Percentiles rank a stretch among this genome's conserved stretches.
These are phyloP conservation scores for Stephanodiscus triporus DNA, from an alignment of 108 stramenopile genomes.

Conservation along the genomic window DNA sequence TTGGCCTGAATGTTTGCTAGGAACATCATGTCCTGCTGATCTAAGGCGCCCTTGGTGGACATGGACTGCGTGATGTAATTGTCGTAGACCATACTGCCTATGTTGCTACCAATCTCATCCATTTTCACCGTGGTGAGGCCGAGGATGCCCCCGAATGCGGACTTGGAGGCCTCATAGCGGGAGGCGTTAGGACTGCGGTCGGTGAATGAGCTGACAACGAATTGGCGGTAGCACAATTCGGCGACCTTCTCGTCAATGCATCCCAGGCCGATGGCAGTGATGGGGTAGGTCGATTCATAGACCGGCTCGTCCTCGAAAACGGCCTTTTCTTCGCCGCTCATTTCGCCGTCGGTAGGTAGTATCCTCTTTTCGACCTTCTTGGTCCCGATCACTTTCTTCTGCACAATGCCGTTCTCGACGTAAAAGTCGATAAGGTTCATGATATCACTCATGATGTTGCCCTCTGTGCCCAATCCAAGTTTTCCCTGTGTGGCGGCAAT, in stretches of 20 bases:
- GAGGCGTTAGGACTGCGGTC: conserved; percentile 70
- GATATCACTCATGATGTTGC: conserved; percentile 87
- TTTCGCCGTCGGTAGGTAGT: conserved; percentile 23
- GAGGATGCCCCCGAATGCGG: conserved; percentile 84
- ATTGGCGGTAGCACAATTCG: conserved; percentile 83
- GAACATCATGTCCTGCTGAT: conserved; percentile 96
- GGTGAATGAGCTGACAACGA: conserved; percentile 83
- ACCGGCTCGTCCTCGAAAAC: conserved; percentile 66
- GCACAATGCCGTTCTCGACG: conserved; percentile 78
- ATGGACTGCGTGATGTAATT: conserved; percentile 84
- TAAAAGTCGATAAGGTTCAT: conserved; percentile 90
- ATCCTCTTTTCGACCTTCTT: conserved; percentile 71
- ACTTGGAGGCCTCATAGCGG: conserved; percentile 73
- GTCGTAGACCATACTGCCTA: conserved; percentile 85
- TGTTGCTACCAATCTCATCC: conserved; percentile 78
- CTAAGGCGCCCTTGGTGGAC: conserved; percentile 78
- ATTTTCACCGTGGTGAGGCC: conserved; percentile 76
- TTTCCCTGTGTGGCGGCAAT: conserved; percentile 50
- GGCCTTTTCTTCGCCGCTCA: conserved; percentile 63
- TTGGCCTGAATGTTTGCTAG: conserved; percentile 86
- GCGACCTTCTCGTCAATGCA: conserved; percentile 72
- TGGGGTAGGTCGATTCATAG: conserved; percentile 75
- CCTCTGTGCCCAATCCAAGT: conserved; percentile 83
- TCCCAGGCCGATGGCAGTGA: conserved; percentile 73
- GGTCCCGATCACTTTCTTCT: conserved; percentile 68